These are phyloP conservation scores for Acidomyces sp. DNA, from an alignment of 495 filamentous ascomycete genomes.

Conservation along the genomic window DNA sequence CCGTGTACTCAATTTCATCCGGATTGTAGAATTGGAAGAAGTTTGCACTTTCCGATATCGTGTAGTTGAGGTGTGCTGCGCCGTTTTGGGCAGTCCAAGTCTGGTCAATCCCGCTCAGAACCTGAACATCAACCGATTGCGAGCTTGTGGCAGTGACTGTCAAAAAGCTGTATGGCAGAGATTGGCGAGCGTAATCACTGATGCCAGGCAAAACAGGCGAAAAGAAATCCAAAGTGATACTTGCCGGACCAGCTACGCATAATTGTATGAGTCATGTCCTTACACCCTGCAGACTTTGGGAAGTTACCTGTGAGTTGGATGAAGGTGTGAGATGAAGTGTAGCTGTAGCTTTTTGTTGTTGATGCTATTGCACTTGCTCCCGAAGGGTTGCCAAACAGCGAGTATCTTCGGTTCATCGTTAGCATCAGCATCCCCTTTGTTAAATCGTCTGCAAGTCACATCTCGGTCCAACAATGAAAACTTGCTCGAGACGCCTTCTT, in stretches of 20 bases:
- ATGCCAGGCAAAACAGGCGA: slow-evolving; percentile 9
- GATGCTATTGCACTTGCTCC: not conserved
- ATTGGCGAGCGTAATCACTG: slow-evolving; percentile 7
- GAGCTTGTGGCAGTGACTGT: slow-evolving; percentile 4
- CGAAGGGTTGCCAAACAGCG: slow-evolving; percentile 5
- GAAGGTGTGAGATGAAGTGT: slow-evolving; percentile 12
- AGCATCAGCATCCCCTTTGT: too few relatives aligned
- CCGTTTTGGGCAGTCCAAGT: slow-evolving; percentile 12
- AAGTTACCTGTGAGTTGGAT: slow-evolving; percentile 7
- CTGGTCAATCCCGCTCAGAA: slow-evolving; percentile 9
- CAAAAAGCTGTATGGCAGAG: slow-evolving; percentile 11
- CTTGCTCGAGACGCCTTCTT: too few relatives aligned
- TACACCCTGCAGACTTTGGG: too few relatives aligned
- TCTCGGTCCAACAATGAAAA: too few relatives aligned
- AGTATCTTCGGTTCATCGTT: slow-evolving; percentile 5
- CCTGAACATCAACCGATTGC: not conserved
- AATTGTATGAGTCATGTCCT: too few relatives aligned
- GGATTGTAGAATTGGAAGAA: slow-evolving; percentile 12
- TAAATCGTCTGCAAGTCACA: too few relatives aligned
- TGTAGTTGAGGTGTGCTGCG: slow-evolving; percentile 4
- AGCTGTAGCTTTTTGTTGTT: slow-evolving; percentile 3
- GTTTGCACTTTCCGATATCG: not conserved
- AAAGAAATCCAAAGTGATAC: slow-evolving; percentile 13
- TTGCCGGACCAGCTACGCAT: slow-evolving; percentile 5
- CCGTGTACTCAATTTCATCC: slow-evolving; percentile 1